These are phyloP conservation scores for Domatiomyces globalis DNA, from an alignment of 2,329 filamentous ascomycete genomes.

Conservation along the genomic window DNA sequence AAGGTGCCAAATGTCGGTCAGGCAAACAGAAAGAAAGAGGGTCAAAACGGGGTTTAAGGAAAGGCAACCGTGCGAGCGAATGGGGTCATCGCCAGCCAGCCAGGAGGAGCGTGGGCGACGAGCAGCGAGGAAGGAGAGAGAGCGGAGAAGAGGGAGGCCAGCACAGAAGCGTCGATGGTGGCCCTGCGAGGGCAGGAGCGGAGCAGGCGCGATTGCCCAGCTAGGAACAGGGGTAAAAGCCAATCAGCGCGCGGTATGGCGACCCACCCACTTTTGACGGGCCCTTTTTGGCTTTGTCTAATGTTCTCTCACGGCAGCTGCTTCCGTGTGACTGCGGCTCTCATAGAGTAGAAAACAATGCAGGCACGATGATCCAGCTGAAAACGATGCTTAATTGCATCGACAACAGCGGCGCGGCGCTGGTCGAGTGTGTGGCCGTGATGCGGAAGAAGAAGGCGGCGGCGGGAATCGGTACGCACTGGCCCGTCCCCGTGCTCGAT, in stretches of 20 bases:
- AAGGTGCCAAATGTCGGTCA: background rate
- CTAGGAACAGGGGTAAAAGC: background rate
- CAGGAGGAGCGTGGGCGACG: background rate
- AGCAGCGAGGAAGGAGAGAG: background rate
- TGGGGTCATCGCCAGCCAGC: background rate
- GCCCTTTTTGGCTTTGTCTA: background rate
- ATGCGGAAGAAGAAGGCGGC: constrained; percentile 70
- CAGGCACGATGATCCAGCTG: constrained; percentile 73
- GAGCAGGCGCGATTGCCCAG: background rate
- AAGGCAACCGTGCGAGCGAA: background rate
- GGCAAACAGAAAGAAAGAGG: background rate
- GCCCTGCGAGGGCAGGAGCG: no score
- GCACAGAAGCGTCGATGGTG: background rate
- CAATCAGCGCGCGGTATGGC: background rate
- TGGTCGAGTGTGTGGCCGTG: constrained; percentile 92
- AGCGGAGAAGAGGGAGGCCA: background rate
- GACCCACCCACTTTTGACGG: background rate
- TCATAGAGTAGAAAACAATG: constrained; percentile 17
- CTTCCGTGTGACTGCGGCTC: background rate
- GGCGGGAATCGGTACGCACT: constrained; percentile 65
- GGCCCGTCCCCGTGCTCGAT: background rate
- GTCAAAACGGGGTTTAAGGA: background rate
- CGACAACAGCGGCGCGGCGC: constrained; percentile 95
- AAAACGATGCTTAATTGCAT: constrained; percentile 99
- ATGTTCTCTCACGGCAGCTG: background rate